Evolutionary conservation across 1,139 yeast species (phyloP).

Genomic region (Blastobotrys capitulatus): DNA sequence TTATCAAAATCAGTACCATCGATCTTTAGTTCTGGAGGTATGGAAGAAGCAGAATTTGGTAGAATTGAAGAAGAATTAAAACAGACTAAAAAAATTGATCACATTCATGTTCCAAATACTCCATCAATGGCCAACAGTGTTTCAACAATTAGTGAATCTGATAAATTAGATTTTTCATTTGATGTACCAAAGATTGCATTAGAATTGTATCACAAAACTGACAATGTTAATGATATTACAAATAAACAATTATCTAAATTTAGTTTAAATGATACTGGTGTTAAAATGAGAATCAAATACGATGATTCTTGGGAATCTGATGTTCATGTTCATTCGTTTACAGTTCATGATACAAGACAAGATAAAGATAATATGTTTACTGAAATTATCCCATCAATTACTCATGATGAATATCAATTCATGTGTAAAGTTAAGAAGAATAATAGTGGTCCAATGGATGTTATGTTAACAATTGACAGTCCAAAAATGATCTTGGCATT

Average conservation of each 20-base stretch:
- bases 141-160: slow-evolving; percentile 8
- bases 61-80: slow-evolving; percentile 32
- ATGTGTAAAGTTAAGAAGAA: slow-evolving; percentile 41
- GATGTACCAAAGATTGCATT: slow-evolving; percentile 59
- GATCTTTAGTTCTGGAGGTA: slow-evolving; percentile 44
- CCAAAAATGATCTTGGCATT: slow-evolving; percentile 79
- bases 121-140: slow-evolving; percentile 6
- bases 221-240: slow-evolving; percentile 31
- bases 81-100: slow-evolving; percentile 18
- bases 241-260: slow-evolving; percentile 54
- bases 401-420: slow-evolving; percentile 66
- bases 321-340: slow-evolving; percentile 64
- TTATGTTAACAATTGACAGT: slow-evolving; percentile 66
- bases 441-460: slow-evolving; percentile 40
- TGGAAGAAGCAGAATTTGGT: slow-evolving; percentile 62
- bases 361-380: slow-evolving; percentile 62
- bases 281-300: slow-evolving; percentile 46
- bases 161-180: slow-evolving; percentile 36
- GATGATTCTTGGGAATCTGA: slow-evolving; percentile 57
- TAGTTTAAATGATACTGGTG: slow-evolving; percentile 53
- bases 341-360: slow-evolving; percentile 67
- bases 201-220: slow-evolving; percentile 58
- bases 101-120: not conserved
- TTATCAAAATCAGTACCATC: slow-evolving; percentile 54
- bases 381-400: slow-evolving; percentile 70